Evolutionary conservation across 129 eudicot species (phyloP).

Genomic region (Pittosporum tobira): DNA sequence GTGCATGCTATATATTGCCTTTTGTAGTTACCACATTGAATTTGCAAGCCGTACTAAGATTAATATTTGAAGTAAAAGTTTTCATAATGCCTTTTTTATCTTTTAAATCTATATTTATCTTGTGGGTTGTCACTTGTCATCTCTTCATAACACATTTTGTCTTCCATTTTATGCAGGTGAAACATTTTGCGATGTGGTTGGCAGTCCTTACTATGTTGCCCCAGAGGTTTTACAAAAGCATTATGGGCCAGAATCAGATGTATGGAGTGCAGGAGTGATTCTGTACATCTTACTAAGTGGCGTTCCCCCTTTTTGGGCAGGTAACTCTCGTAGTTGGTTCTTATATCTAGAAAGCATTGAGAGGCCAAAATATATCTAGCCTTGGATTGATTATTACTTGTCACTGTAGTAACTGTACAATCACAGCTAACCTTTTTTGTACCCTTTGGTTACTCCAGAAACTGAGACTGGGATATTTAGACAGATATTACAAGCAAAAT

Average conservation of each 20-base stretch:
- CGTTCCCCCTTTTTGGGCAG: conserved; percentile 98
- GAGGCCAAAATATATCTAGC: no score
- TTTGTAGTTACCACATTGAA: no score
- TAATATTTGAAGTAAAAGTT: no score
- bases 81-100: no score
- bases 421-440: conserved; percentile 10
- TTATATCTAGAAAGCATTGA: no score
- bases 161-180: conserved; percentile 41
- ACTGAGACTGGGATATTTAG: conserved; percentile 89
- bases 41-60: no score
- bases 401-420: background rate
- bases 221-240: conserved; percentile 86
- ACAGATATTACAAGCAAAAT: conserved; percentile 66
- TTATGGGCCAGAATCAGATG: conserved; percentile 95
- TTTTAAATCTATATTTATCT: no score
- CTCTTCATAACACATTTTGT: conserved; percentile 2
- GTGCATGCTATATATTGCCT: no score
- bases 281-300: conserved; percentile 80
- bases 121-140: background rate
- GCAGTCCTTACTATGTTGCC: conserved; percentile 95
- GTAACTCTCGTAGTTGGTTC: conserved; percentile 24
- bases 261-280: conserved; percentile 96
- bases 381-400: background rate
- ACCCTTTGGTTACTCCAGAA: conserved; percentile 39
- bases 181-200: conserved; percentile 73